Percentiles rank a stretch among this genome's conserved stretches.
Evolutionary conservation across 306 rosid species (phyloP).

Genomic region (Amphicarpaea edgeworthii): DNA sequence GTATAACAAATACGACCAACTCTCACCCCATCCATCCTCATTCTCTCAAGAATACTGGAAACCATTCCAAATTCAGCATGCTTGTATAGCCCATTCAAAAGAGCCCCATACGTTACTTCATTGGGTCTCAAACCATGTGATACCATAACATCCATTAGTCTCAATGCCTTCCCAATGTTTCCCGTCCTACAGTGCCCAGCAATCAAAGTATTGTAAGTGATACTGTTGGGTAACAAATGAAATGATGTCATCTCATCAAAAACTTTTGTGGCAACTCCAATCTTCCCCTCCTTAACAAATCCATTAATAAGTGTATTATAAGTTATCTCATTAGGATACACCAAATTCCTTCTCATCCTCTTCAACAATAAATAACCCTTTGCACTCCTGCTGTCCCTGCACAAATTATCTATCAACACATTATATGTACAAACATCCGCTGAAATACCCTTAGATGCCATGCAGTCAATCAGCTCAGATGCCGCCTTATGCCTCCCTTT

Average conservation of each 20-base stretch:
- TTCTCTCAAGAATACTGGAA: slow-evolving; percentile 60
- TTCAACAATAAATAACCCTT: slow-evolving; percentile 73
- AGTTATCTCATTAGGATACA: too few relatives aligned
- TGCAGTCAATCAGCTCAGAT: slow-evolving; percentile 65
- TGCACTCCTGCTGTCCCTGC: slow-evolving; percentile 70
- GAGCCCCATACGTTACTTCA: too few relatives aligned
- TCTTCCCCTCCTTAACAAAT: too few relatives aligned
- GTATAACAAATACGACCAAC: slow-evolving; percentile 61
- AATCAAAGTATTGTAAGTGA: too few relatives aligned
- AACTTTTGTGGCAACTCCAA: too few relatives aligned
- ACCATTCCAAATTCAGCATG: slow-evolving; percentile 62
- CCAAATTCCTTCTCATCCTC: not conserved
- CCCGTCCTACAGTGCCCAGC: too few relatives aligned
- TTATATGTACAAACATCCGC: slow-evolving; percentile 80
- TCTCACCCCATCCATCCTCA: slow-evolving; percentile 56
- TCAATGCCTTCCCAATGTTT: too few relatives aligned
- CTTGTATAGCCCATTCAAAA: slow-evolving; percentile 56
- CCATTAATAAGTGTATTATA: too few relatives aligned
- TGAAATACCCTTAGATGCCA: slow-evolving; percentile 74
- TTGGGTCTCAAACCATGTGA: too few relatives aligned
- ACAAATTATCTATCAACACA: slow-evolving; percentile 70
- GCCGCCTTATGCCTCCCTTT: slow-evolving; percentile 69
- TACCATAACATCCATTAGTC: too few relatives aligned
- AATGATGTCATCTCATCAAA: too few relatives aligned
- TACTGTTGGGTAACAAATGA: too few relatives aligned